Percentiles rank a stretch among this genome's conserved stretches.
These are phyloP conservation scores for thale cress (Arabidopsis thaliana) DNA, from an alignment of 345 rosid species.

Conservation along the genomic window TAIR10.1 NC_003071.7:12609001-12609500, in stretches of 20 bases:
- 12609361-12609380: slow-evolving; percentile 21
- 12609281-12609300: not conserved
- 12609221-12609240: slow-evolving; percentile 50
- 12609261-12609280: not conserved
- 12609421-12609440: slow-evolving; percentile 64
- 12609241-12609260: no score
- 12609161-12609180: not conserved
- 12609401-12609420: slow-evolving; percentile 63
- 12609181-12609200: slow-evolving; percentile 68
- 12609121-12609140: slow-evolving; percentile 82
- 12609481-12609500: slow-evolving; percentile 62
- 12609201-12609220: slow-evolving; percentile 80
- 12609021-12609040: not conserved
- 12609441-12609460: slow-evolving; percentile 26
- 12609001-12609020: not conserved
- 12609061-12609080: not conserved
- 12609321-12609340: slow-evolving; percentile 68
- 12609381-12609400: slow-evolving; percentile 50
- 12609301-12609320: slow-evolving; percentile 53
- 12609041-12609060: slow-evolving; percentile 12
- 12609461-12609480: slow-evolving; percentile 55
- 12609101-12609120: slow-evolving; percentile 83
- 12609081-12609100: slow-evolving; percentile 66
- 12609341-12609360: slow-evolving; percentile 58
- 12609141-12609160: slow-evolving; percentile 55